These are phyloP conservation scores for Ulmus americana DNA, from an alignment of 331 rosid species.

Conservation along the genomic window DNA sequence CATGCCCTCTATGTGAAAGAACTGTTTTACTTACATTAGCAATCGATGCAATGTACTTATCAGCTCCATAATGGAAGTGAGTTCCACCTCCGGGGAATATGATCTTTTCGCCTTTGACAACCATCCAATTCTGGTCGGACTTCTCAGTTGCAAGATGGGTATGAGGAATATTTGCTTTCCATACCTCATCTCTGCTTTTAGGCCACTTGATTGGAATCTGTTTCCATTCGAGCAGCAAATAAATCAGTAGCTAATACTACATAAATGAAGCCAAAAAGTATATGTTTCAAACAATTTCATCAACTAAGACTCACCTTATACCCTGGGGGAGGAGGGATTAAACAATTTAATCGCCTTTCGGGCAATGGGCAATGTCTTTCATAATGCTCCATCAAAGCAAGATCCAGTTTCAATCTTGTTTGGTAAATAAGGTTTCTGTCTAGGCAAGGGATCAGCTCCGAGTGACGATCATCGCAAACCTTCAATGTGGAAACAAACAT, in stretches of 20 bases:
- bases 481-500: constrained; percentile 22
- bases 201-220: constrained; percentile 70
- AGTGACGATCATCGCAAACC: constrained; percentile 64
- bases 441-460: constrained; percentile 64
- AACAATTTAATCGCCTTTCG: constrained; percentile 58
- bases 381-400: constrained; percentile 62
- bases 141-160: constrained; percentile 75
- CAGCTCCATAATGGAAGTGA: constrained; percentile 73
- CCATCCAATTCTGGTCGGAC: constrained; percentile 73
- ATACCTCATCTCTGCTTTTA: constrained; percentile 65
- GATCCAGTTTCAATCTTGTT: constrained; percentile 61
- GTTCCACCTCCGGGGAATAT: constrained; percentile 75
- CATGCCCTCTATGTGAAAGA: background rate
- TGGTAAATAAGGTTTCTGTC: constrained; percentile 63
- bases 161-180: constrained; percentile 72
- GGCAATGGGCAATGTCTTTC: constrained; percentile 65
- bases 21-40: constrained; percentile 49
- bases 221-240: constrained; percentile 22
- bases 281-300: constrained; percentile 11
- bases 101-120: constrained; percentile 68
- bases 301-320: constrained; percentile 47
- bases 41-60: constrained; percentile 53
- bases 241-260: constrained; percentile 10
- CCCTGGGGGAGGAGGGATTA: constrained; percentile 65
- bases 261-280: constrained; percentile 7